phyloP scores from a whole-genome alignment of 371 early-diverging fungal species.

The Cokeromyces recurvatus region DNA sequence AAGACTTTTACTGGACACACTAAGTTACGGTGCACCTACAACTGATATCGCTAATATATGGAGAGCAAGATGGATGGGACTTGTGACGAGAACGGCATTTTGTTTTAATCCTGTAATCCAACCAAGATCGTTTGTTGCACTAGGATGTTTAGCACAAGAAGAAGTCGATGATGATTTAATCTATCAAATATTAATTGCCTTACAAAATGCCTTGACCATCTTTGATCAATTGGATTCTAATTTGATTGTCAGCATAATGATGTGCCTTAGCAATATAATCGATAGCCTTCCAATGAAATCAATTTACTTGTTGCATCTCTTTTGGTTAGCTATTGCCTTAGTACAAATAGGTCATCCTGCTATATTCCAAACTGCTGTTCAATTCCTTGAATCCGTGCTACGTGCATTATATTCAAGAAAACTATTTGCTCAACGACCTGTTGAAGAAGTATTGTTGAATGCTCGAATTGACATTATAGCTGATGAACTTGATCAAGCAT shows the following conservation, averaged over 20 bases:
- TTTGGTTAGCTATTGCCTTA: constrained; percentile 86
- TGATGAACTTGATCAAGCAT: constrained; percentile 61
- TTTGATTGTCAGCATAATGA: constrained; percentile 77
- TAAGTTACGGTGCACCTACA: constrained; percentile 71
- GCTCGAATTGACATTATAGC: constrained; percentile 67
- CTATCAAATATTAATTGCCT: constrained; percentile 83
- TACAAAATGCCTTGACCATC: constrained; percentile 78
- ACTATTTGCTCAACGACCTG: constrained; percentile 57
- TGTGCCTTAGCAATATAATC: constrained; percentile 83
- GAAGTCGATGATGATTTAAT: constrained; percentile 85
- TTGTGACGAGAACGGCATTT: constrained; percentile 90
- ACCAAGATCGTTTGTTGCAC: constrained; percentile 89
- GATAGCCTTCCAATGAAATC: constrained; percentile 74
- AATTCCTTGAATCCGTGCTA: constrained; percentile 67
- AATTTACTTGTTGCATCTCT: constrained; percentile 72
- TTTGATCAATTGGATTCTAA: constrained; percentile 77
- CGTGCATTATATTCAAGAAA: constrained; percentile 69
- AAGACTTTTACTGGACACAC: constrained; percentile 71
- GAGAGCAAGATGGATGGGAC: constrained; percentile 88
- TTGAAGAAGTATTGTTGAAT: constrained; percentile 63
- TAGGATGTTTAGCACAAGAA: constrained; percentile 86
- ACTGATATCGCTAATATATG: constrained; percentile 72
- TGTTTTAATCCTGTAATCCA: constrained; percentile 90
- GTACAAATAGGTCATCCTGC: constrained; percentile 83
- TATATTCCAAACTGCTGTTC: constrained; percentile 68